phyloP scores from a whole-genome alignment of 1,139 yeast genomes.

The Geotrichum carabidarum region DNA sequence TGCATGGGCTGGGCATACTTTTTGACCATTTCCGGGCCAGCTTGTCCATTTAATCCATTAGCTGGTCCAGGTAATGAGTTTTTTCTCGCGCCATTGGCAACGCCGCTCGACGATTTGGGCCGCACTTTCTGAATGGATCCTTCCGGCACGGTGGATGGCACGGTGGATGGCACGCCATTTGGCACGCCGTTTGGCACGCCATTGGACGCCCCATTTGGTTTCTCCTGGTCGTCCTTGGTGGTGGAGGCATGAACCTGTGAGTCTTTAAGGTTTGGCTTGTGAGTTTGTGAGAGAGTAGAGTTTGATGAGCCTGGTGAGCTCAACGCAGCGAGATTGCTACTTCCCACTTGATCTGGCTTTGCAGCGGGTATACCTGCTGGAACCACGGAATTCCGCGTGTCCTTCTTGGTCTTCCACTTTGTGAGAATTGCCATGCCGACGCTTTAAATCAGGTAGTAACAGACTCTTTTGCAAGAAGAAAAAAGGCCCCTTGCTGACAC shows the following conservation, averaged over 20 bases:
- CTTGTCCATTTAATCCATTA: too few species aligned
- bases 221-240: neutral
- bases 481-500: too few species aligned
- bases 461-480: too few species aligned
- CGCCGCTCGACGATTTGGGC: neutral
- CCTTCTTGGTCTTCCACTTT: slow-evolving; percentile 9
- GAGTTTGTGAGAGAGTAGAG: too few species aligned
- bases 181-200: neutral
- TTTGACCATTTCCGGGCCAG: too few species aligned
- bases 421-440: slow-evolving; percentile 6
- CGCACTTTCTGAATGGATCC: neutral
- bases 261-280: too few species aligned
- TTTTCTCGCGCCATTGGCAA: neutral
- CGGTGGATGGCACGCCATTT: neutral
- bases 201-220: neutral
- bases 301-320: too few species aligned
- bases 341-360: neutral
- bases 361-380: neutral
- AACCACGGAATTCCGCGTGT: slow-evolving; percentile 7
- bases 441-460: neutral
- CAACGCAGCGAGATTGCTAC: too few species aligned
- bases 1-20: too few species aligned
- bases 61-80: too few species aligned
- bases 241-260: too few species aligned
- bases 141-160: neutral